A percentile compares a stretch with the other conserved stretches of the same genome.
Evolutionary conservation across 345 rosid species (phyloP).

Genomic region (Eucalyptus marginata): DNA sequence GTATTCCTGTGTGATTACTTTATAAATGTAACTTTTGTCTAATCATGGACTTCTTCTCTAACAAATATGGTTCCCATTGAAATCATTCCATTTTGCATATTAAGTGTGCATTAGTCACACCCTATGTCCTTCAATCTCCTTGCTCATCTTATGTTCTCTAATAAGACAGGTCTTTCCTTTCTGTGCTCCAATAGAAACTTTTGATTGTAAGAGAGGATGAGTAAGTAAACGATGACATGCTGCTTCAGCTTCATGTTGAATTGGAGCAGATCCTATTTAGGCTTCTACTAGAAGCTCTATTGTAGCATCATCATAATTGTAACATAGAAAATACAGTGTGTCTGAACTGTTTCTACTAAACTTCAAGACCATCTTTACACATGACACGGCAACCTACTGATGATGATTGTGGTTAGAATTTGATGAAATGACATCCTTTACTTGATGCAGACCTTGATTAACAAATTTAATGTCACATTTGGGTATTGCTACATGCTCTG

Average conservation of each 20-base stretch:
- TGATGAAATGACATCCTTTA: not conserved
- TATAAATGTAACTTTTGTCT: not conserved
- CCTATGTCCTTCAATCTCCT: not conserved
- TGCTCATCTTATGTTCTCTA: not conserved
- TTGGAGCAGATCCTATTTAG: not conserved
- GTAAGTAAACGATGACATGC: not conserved
- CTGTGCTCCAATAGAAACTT: not conserved
- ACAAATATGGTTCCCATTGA: not conserved
- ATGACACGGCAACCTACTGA: fast-evolving
- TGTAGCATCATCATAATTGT: not conserved
- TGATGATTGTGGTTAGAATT: not conserved
- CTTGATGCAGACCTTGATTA: not conserved
- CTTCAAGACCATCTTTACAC: not conserved
- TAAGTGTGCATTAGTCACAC: no score
- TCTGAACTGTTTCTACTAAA: not conserved
- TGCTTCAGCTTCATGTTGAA: not conserved
- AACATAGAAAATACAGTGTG: not conserved
- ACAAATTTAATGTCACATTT: not conserved
- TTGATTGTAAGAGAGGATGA: not conserved
- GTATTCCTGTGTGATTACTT: not conserved
- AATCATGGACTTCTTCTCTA: not conserved
- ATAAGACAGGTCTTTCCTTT: not conserved
- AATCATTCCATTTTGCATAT: not conserved
- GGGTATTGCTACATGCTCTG: not conserved
- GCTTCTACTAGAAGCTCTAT: not conserved